Evolutionary conservation across 75 land plant genomes (phyloP).

Genomic region (Selaginella tamariscina): DNA sequence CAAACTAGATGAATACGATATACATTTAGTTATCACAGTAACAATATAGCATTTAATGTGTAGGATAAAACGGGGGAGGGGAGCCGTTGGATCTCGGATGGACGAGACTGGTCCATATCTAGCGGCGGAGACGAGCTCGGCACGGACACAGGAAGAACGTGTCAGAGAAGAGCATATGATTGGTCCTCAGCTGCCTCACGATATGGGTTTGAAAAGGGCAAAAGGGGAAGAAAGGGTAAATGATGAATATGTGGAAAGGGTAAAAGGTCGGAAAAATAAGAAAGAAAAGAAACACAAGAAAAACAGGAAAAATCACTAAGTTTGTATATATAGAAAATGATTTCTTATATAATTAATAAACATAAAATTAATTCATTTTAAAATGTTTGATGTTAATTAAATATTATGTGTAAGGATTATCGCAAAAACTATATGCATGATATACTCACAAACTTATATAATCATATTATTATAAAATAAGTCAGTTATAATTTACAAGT

Average conservation of each 20-base stretch:
- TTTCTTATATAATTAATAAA: no score
- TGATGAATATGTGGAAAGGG: background rate
- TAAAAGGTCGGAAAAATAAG: background rate
- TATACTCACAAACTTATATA: no score
- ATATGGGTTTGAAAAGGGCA: background rate
- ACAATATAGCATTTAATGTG: no score
- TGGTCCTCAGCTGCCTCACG: slow-evolving; percentile 32
- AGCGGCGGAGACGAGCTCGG: background rate
- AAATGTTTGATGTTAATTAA: no score
- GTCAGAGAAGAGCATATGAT: slow-evolving; percentile 30
- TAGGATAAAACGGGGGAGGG: slow-evolving; percentile 15
- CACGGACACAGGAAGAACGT: background rate
- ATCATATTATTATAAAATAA: no score
- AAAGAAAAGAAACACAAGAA: slow-evolving; percentile 2
- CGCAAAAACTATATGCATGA: no score
- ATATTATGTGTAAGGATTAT: no score
- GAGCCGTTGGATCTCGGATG: slow-evolving; percentile 5
- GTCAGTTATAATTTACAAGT: no score
- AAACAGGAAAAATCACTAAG: background rate
- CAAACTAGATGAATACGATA: no score
- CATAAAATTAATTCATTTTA: no score
- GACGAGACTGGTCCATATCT: slow-evolving; percentile 10
- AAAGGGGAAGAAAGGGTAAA: background rate
- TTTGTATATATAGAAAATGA: no score
- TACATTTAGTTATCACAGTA: no score